Base-by-base conservation (phyloP, 1,284 basidiomycete species). In the Porodaedalea pini region DNA sequence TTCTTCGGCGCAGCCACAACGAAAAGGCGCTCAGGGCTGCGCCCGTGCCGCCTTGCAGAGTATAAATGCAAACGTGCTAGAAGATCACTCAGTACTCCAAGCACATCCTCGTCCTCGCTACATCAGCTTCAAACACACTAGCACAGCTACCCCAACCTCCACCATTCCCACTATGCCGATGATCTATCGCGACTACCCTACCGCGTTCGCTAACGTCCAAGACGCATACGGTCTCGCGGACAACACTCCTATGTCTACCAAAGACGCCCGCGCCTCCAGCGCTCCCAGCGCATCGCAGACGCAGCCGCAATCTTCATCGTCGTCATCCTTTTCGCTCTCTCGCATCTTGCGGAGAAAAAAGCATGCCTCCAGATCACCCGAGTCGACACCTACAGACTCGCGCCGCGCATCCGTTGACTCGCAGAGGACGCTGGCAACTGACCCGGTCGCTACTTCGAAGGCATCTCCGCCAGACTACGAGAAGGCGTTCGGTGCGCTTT, bases 381-480 rank as follows among this genome's bases (percentile, higher is more conserved):
- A 4, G 21, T 25, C 37, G 8, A 36, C 51, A 11, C 29, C 21
- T 4, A 27, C 25, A 7, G n/a, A 31, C 36, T 39, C 37, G 6
- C 27, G 39, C 23, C 51, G 44, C 0, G 23, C 51, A 17, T 59
- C 47, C 21, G 25, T 43, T 15, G 45, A 54, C 25, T 59, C 51
- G 8, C 36, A 59, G 21, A 15, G 17, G 23, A 59, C 51, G 2
- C 34, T 59, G 11, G 32, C 57, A 5, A 23, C 50, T n/a, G 21
- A 0, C 70, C 74, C 6, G 67, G 69, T 4, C 57, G 71, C 5
- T 67, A 79, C 56, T 69, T 67, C 54, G 59, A 80, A 32, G 56
- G 71, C 52, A 70, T 74, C 57, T 66, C 70, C 10, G 64, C 39
- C 44, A 48, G 40, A 61, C 56, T 61, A 56, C 45, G 51, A 59